These are phyloP conservation scores for Leptographium flavum DNA, from an alignment of 2,329 filamentous ascomycete species.

Conservation along the genomic window DNA sequence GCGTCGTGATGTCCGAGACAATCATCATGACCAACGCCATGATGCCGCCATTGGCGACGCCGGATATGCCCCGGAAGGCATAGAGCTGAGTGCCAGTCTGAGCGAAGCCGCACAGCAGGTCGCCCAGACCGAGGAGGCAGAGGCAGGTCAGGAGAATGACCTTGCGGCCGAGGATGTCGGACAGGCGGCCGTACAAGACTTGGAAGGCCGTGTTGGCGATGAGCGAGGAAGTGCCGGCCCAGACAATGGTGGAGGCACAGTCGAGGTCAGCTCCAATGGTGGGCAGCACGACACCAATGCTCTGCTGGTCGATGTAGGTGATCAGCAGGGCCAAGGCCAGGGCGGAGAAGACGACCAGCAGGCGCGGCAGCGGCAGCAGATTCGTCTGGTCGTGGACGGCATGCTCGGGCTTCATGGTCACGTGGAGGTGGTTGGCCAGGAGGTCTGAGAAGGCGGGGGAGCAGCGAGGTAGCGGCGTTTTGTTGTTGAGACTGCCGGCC, in stretches of 20 bases:
- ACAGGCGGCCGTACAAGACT: conserved; percentile 39
- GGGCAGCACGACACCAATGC: conserved; percentile 35
- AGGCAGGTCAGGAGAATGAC: conserved; percentile 45
- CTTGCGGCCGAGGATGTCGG: conserved; percentile 51
- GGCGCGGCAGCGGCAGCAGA: conserved; percentile 34
- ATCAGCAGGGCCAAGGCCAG: conserved; percentile 39
- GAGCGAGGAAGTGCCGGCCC: conserved; percentile 36
- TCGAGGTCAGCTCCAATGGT: conserved; percentile 32
- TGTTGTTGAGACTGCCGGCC: no score
- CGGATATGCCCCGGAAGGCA: conserved; percentile 43
- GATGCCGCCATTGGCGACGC: conserved; percentile 48
- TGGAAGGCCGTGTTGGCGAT: conserved; percentile 55
- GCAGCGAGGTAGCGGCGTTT: no score
- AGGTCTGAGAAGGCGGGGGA: no score
- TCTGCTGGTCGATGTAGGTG: conserved; percentile 42
- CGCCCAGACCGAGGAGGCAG: conserved; percentile 12
- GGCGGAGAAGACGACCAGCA: conserved; percentile 34
- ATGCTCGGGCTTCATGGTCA: no score
- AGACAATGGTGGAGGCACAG: conserved; percentile 34
- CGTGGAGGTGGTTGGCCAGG: no score
- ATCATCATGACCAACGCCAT: conserved; percentile 46
- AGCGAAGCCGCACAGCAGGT: conserved; percentile 15
- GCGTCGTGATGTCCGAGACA: conserved; percentile 42
- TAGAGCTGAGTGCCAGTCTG: conserved; percentile 21
- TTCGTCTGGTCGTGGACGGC: conserved; percentile 30